Evolutionary conservation across 495 filamentous ascomycete genomes (phyloP).

Genomic region (Cladorrhinum samala): DNA sequence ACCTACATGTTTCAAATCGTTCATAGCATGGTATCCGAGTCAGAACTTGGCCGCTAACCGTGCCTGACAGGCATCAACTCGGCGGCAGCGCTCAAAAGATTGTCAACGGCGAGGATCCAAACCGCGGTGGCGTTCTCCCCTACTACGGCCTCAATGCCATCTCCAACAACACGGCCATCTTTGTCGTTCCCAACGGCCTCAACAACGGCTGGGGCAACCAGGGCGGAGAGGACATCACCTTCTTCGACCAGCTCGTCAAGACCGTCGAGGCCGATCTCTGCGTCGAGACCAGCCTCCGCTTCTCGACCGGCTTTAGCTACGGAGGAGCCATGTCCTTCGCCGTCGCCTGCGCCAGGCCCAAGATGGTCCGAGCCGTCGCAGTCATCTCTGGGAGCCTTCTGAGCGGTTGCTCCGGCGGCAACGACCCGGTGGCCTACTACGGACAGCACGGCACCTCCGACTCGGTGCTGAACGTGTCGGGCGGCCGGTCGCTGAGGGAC

Average conservation of each 20-base stretch:
- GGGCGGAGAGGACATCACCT: constrained; percentile 38
- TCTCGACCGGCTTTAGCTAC: constrained; percentile 45
- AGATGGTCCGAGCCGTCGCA: constrained; percentile 39
- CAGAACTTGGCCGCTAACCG: background rate
- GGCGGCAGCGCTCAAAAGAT: constrained; percentile 34
- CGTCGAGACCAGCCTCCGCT: constrained; percentile 38
- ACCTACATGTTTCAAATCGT: background rate
- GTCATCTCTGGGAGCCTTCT: constrained; percentile 31
- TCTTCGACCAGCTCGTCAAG: constrained; percentile 35
- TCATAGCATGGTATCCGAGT: too few relatives aligned
- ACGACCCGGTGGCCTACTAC: constrained; percentile 40
- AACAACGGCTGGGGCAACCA: constrained; percentile 43
- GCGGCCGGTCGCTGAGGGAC: constrained; percentile 32
- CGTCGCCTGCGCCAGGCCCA: constrained; percentile 37
- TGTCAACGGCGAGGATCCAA: constrained; percentile 28
- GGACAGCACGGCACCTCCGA: constrained; percentile 39
- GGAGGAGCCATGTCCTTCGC: constrained; percentile 45
- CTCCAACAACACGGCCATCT: constrained; percentile 36
- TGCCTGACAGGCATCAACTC: constrained; percentile 26
- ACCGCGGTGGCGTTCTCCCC: constrained; percentile 25
- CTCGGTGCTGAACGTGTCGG: constrained; percentile 31
- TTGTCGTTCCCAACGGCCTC: constrained; percentile 42
- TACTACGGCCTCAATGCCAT: constrained; percentile 40
- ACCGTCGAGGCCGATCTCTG: constrained; percentile 38
- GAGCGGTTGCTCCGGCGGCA: constrained; percentile 38